Base-by-base conservation (phyloP, 257 asterid species). In the Solanum tarapatanum region DNA sequence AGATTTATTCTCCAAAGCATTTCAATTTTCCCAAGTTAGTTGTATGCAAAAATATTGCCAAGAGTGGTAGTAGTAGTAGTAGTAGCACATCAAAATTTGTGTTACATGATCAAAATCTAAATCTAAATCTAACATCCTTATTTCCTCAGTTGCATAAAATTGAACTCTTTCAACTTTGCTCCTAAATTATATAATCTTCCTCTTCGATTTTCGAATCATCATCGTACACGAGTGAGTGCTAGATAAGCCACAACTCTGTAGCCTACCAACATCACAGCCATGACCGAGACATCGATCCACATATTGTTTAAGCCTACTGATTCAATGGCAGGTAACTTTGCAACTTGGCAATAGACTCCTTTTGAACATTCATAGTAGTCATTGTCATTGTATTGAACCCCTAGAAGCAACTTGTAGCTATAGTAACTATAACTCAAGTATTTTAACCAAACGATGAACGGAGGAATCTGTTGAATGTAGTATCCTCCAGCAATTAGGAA, bases 401-500 rank as follows among this genome's bases (percentile, higher is more conserved):
- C 99, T 12, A 96, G 93, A 26, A 97, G 98, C 45, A 97, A 94
- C 91, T 91, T 97, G 94, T 91, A 97, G 74, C 96, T 93, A 43
- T 97, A 96, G 93, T 97, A 97, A 91, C 99, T 97, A 87, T 91
- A 97, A 90, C 99, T 96, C 83, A 97, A 88, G 70, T 97, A 96
- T 86, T 93, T 96, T 11, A 96, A 76, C 99, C 99, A 97, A 33
- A 92, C 91, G 79, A 97, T 93, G 91, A 97, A 97, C 3, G 93
- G 90, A 2, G 99, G 99, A 11, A 97, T 97, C n/a, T 93, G 97
- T 87, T 98, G 93, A 45, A 97, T 94, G 26, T 95, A 97, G 92
- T 96, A 97, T 11, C 99, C 99, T 70, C 99, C 99, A 6, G 98
- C 99, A 84, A 95, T 94, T 23, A 97, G 96, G 92, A 97, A 97